Evolutionary conservation across 495 filamentous ascomycete genomes (phyloP), one percentile per base, ranked within the genome.

Genomic region (Penicillium parvum): DNA sequence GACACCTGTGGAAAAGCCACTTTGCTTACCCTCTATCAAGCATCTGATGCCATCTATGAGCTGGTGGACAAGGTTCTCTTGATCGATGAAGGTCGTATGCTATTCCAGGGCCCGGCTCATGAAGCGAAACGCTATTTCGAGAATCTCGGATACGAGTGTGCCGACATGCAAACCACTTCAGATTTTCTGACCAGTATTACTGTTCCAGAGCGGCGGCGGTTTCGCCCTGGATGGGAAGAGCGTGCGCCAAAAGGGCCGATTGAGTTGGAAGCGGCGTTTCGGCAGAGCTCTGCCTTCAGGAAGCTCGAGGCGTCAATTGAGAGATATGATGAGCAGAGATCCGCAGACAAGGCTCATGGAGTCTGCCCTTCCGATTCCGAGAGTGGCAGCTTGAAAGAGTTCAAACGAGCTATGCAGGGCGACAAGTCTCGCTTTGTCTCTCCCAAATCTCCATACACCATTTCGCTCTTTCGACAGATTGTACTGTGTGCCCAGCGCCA

Each of bases 141-240:
- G 53, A 76, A 79, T 0, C 73, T 95, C 12, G 89, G 89, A 10
- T 95, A 88, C 49, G 70, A 82, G 22, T 81, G 82, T 8, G 83
- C 81, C 27, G 83, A 84, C 1, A 72, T 87, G 45, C 84, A 88
- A 57, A 95, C 88, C 0, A 88, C 85, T 0, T 81, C 86, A 0
- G 88, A 95, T 53, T 95, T 87, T 47, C 67, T 95, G 7, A 94
- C 88, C 7, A 83, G 83, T 19, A 87, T 83, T 52, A 92, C 88
- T 1, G 80, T 78, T 37, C 76, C 86, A 0, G 63, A 66, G 12
- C 82, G 88, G 52, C 78, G 86, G 29, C 59, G 77, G 25, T 72
- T 84, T 25, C 72, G 76, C 18, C 49, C 72, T 6, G 85, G 85
- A 2, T 87, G 79, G 49, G 79, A 86, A 59, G 64, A 74, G 49